phyloP scores from a whole-genome alignment of 768 basidiomycete species.

The Phlegmacium glaucopus region DNA sequence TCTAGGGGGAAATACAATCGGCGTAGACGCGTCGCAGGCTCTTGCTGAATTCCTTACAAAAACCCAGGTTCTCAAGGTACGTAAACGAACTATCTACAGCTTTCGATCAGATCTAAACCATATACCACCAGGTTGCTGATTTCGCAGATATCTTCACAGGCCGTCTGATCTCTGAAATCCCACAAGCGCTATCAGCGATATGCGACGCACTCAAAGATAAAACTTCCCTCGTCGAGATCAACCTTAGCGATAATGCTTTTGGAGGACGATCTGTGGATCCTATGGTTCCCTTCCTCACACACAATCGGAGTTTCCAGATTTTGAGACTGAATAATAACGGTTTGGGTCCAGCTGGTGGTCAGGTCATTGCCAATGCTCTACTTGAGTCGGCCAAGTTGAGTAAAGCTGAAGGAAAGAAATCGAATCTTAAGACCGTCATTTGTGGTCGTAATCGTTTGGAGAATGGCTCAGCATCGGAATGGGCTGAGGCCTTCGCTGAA shows the following conservation, averaged over 20 bases:
- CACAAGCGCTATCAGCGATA: slow-evolving; percentile 80
- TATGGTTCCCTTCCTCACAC: slow-evolving; percentile 83
- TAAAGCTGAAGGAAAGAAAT: slow-evolving; percentile 60
- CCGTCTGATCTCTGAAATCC: slow-evolving; percentile 93
- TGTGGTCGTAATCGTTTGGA: slow-evolving; percentile 97
- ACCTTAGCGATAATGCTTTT: slow-evolving; percentile 95
- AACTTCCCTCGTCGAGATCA: slow-evolving; percentile 77
- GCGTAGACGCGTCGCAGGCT: slow-evolving; percentile 84
- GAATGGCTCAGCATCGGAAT: slow-evolving; percentile 77
- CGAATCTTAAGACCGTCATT: slow-evolving; percentile 75
- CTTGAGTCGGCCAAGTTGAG: slow-evolving; percentile 68
- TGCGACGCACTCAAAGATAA: slow-evolving; percentile 85
- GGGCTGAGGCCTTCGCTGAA: slow-evolving; percentile 86
- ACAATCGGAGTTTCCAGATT: slow-evolving; percentile 78
- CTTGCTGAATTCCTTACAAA: slow-evolving; percentile 76
- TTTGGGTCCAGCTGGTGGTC: slow-evolving; percentile 86
- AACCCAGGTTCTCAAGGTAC: slow-evolving; percentile 67
- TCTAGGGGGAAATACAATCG: slow-evolving; percentile 91
- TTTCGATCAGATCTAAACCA: background rate
- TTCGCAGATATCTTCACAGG: slow-evolving; percentile 98
- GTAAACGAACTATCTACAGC: slow-evolving; percentile 10
- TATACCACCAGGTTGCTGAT: slow-evolving; percentile 73
- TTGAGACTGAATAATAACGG: slow-evolving; percentile 97
- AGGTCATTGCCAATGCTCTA: slow-evolving; percentile 81
- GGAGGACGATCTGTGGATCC: slow-evolving; percentile 94